Evolutionary conservation across 1,284 basidiomycete species (phyloP), one percentile per base, ranked within the genome.

Genomic region (Boletus smithii): DNA sequence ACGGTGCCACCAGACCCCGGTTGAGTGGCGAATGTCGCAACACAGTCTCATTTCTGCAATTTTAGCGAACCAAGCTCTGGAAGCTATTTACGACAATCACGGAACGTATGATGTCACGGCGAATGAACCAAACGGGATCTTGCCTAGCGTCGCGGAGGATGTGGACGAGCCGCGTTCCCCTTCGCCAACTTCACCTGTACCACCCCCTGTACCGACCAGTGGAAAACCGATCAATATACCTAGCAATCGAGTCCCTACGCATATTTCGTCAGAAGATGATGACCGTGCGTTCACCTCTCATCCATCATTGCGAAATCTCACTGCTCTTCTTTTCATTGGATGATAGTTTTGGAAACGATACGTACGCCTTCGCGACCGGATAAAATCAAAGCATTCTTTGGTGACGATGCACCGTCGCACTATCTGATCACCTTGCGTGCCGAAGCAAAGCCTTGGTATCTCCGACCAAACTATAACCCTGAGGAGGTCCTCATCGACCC

Each of bases 401-500:
- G 85, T 13, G 74, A 79, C 26, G 82, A 85, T 22, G 73, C 71
- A 20, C 73, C 75, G 5, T 60, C 63, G 31, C 66, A 73, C 53
- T 69, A 73, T 53, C 56, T 75, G 54, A 57, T 69, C 48, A 65
- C 68, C 46, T 53, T 70, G 48, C 66, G 69, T 38, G 69, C 72
- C 13, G 68, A 71, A 43, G 51, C 63, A 58, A 83, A 73, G 55
- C 82, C 85, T 8, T 85, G 81, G 83, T 85, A 82, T 65, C 71
- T 91, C 34, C 77, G 77, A 14, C 75, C 79, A 7, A 81, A 80
- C 53, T 87, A 84, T 62, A 73, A 74, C 40, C 72, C 79, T 10
- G 74, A 76, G 11, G 83, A 88, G 50, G 80, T 90, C 45, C 68
- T 85, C 48, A 74, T 88, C 55, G 80, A 83, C 57, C 77, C 81